Percentiles rank a stretch among this genome's conserved stretches.
phyloP scores from a whole-genome alignment of 768 basidiomycete genomes.

The Leucocoprinus sp. region DNA sequence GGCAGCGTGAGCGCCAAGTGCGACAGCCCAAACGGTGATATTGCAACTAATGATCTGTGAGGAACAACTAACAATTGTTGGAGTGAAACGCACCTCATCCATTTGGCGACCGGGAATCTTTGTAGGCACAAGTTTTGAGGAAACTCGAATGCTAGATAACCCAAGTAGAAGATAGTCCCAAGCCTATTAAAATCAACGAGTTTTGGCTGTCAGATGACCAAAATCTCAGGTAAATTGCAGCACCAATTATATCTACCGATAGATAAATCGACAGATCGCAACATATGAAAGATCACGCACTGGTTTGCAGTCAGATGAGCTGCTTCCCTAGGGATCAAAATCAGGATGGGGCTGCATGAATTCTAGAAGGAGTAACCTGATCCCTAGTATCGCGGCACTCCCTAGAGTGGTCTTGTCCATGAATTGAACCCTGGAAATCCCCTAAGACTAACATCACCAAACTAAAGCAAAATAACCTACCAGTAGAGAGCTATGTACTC shows the following conservation, averaged over 20 bases:
- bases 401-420: conserved; percentile 75
- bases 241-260: conserved; percentile 56
- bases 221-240: neutral
- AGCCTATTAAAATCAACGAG: conserved; percentile 40
- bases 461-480: conserved; percentile 21
- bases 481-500: conserved; percentile 42
- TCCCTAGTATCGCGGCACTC: conserved; percentile 61
- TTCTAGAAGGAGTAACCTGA: conserved; percentile 35
- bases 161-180: conserved; percentile 67
- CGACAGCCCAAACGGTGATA: conserved; percentile 58
- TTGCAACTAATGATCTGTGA: conserved; percentile 36
- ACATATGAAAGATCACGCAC: conserved; percentile 25
- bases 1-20: conserved; percentile 55
- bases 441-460: neutral
- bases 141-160: conserved; percentile 64
- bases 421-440: conserved; percentile 53
- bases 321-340: conserved; percentile 32
- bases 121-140: conserved; percentile 69
- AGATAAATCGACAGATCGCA: neutral
- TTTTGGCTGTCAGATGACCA: neutral
- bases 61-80: neutral
- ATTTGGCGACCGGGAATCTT: conserved; percentile 68
- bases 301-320: conserved; percentile 59
- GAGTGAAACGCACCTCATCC: conserved; percentile 53
- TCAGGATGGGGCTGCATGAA: neutral